phyloP scores from a whole-genome alignment of 768 basidiomycete species.

The Suillus bovinus region DNA sequence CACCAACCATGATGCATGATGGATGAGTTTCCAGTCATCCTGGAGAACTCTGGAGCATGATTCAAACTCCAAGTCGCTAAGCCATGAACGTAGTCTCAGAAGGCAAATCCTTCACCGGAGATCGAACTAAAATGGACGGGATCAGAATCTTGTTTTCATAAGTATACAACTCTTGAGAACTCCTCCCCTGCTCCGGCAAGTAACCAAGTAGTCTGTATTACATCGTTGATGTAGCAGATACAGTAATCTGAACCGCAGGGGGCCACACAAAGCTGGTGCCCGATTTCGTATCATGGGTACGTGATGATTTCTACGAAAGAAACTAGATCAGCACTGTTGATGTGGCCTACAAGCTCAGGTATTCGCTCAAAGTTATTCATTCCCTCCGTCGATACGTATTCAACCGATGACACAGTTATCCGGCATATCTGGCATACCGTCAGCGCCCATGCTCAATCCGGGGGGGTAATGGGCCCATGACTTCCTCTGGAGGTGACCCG shows the following conservation, averaged over 20 bases:
- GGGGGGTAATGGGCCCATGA: constrained; percentile 82
- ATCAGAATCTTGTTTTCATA: too few relatives aligned
- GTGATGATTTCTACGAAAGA: neutral
- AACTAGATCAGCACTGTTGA: too few relatives aligned
- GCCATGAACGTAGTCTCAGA: neutral
- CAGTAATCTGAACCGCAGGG: neutral
- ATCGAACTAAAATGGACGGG: neutral
- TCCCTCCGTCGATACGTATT: too few relatives aligned
- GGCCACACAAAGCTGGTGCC: neutral
- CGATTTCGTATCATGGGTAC: neutral
- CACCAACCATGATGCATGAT: neutral
- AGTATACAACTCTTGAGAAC: too few relatives aligned
- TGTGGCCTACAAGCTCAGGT: too few relatives aligned
- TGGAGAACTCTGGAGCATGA: too few relatives aligned
- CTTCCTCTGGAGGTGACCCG: constrained; percentile 76
- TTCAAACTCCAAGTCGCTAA: neutral
- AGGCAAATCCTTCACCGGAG: neutral
- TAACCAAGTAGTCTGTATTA: too few relatives aligned
- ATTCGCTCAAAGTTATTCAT: too few relatives aligned
- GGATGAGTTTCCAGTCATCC: neutral
- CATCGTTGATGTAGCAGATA: neutral
- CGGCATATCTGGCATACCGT: too few relatives aligned
- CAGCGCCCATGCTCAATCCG: too few relatives aligned
- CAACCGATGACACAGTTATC: too few relatives aligned
- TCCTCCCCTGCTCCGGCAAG: too few relatives aligned